A percentile compares a stretch with the other conserved stretches of the same genome.
Evolutionary conservation across 2,329 filamentous ascomycete species (phyloP).

Genomic region (Xylaria sp.): DNA sequence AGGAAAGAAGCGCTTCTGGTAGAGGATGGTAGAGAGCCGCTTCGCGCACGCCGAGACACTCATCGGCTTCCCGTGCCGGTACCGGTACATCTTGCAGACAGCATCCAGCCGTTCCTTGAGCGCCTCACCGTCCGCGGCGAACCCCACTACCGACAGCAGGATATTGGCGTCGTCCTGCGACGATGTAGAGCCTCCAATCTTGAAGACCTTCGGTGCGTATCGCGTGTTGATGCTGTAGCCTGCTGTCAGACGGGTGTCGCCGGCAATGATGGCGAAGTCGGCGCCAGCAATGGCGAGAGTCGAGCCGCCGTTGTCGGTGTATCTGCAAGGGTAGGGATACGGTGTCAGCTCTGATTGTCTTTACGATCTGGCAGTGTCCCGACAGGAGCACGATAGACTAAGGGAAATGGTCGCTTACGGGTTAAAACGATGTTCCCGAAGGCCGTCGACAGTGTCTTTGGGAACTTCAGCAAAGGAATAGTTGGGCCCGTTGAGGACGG

Average conservation of each 20-base stretch:
- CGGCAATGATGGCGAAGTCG: slow-evolving; percentile 95
- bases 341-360: slow-evolving; percentile 22
- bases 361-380: background rate
- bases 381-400: background rate
- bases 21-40: slow-evolving; percentile 92
- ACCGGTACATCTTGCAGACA: slow-evolving; percentile 98
- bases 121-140: slow-evolving; percentile 92
- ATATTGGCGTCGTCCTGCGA: slow-evolving; percentile 87
- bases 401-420: slow-evolving; percentile 70
- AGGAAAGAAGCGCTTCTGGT: slow-evolving; percentile 98
- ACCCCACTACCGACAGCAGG: slow-evolving; percentile 93
- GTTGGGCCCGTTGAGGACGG: slow-evolving; percentile 74
- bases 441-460: slow-evolving; percentile 63
- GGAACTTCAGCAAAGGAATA: slow-evolving; percentile 74
- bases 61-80: slow-evolving; percentile 98
- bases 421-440: slow-evolving; percentile 85
- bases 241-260: slow-evolving; percentile 93
- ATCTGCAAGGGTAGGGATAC: slow-evolving; percentile 62
- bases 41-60: slow-evolving; percentile 93
- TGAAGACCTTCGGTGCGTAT: slow-evolving; percentile 95
- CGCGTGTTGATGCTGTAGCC: slow-evolving; percentile 99
- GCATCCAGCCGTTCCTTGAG: slow-evolving; percentile 93
- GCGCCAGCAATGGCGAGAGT: slow-evolving; percentile 93
- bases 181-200: slow-evolving; percentile 90
- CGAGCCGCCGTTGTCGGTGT: slow-evolving; percentile 97